Conservation (phyloP, 208 protist genomes). For the Balamuthia mandrillaris region DNA sequence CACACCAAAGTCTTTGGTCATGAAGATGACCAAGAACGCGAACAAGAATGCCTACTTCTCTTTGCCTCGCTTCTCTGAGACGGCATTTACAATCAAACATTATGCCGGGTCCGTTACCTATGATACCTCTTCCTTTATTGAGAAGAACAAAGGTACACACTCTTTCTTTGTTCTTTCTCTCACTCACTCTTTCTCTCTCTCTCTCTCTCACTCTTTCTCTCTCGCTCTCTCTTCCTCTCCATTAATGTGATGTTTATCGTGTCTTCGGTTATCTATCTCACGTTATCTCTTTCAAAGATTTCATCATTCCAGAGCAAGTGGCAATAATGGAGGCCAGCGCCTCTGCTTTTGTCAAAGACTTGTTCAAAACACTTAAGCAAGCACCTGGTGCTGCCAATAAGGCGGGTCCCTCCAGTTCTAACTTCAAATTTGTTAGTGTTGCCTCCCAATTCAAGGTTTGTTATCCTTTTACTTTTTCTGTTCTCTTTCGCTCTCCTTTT, state of each 20-base stretch:
- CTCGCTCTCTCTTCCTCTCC: neutral
- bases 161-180: neutral
- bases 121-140: slow-evolving; percentile 49
- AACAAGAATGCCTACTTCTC: slow-evolving; percentile 33
- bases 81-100: neutral
- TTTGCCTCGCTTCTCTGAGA: slow-evolving; percentile 6
- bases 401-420: no score
- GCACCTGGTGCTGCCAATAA: no score
- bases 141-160: slow-evolving; percentile 54
- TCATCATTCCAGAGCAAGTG: slow-evolving; percentile 54
- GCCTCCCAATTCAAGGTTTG: no score
- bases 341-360: neutral
- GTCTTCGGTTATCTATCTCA: no score
- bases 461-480: no score
- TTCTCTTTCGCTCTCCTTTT: no score
- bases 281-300: no score
- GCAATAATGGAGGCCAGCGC: slow-evolving; percentile 3
- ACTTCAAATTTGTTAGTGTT: no score
- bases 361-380: no score
- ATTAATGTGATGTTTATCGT: no score
- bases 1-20: slow-evolving; percentile 9
- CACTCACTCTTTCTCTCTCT: no score
- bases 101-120: slow-evolving; percentile 42
- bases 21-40: slow-evolving; percentile 2
- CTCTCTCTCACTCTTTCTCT: neutral